Percentiles rank a stretch among this genome's conserved stretches.
Evolutionary conservation across 2,329 filamentous ascomycete genomes (phyloP).

Genomic region (Aureobasidium uvarum): DNA sequence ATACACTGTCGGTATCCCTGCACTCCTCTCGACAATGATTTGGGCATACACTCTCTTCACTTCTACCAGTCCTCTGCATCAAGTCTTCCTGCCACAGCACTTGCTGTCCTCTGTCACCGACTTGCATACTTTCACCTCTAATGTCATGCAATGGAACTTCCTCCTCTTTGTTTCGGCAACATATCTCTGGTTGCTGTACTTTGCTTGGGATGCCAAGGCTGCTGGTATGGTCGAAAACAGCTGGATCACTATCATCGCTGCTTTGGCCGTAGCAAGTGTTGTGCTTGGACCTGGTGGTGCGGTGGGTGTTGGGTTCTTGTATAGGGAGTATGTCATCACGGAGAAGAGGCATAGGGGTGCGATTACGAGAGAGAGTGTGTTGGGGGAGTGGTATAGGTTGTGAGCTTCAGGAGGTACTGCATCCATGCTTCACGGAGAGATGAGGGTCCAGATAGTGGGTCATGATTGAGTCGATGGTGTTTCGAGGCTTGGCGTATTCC

Average conservation of each 20-base stretch:
- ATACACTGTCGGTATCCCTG: slow-evolving; percentile 24
- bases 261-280: slow-evolving; percentile 28
- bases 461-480: no score
- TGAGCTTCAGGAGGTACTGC: no score
- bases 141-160: slow-evolving; percentile 23
- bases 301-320: slow-evolving; percentile 37
- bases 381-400: no score
- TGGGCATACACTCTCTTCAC: slow-evolving; percentile 25
- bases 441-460: no score
- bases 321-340: slow-evolving; percentile 41
- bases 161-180: slow-evolving; percentile 24
- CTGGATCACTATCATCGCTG: slow-evolving; percentile 33
- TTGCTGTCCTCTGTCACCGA: not conserved
- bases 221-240: slow-evolving; percentile 34
- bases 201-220: slow-evolving; percentile 39
- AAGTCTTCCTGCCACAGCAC: slow-evolving; percentile 18
- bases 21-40: slow-evolving; percentile 13
- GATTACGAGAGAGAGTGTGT: slow-evolving; percentile 16
- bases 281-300: slow-evolving; percentile 36
- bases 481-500: no score
- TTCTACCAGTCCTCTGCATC: not conserved
- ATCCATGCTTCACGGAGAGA: no score
- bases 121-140: not conserved
- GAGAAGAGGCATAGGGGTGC: slow-evolving; percentile 33
- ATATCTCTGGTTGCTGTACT: slow-evolving; percentile 38